A percentile compares a stretch with the other conserved stretches of the same genome.
phyloP scores from a whole-genome alignment of 2,329 filamentous ascomycete genomes.

The Talaromyces atroroseus region DNA sequence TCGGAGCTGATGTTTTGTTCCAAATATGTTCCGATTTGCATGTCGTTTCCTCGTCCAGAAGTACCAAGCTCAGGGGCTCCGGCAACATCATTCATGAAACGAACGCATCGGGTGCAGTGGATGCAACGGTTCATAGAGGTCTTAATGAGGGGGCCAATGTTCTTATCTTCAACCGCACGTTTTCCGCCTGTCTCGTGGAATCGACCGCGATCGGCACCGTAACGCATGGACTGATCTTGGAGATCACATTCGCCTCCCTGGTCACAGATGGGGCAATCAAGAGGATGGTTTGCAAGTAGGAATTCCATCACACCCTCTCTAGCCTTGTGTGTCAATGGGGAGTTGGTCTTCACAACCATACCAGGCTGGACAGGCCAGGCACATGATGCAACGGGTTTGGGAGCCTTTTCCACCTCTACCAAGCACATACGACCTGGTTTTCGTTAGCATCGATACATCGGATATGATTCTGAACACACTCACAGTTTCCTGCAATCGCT shows the following conservation, averaged over 20 bases:
- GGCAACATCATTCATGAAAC: constrained; percentile 95
- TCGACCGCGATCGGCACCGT: constrained; percentile 88
- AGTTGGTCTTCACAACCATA: constrained; percentile 99
- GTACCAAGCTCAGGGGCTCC: constrained; percentile 94
- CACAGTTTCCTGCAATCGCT: constrained; percentile 97
- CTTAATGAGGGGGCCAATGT: constrained; percentile 96
- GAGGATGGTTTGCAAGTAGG: constrained; percentile 87
- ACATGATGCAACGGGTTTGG: constrained; percentile 96
- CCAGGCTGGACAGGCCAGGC: constrained; percentile 98
- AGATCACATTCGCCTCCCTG: constrained; percentile 98
- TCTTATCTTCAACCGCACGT: constrained; percentile 98
- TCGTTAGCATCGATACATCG: constrained; percentile 1
- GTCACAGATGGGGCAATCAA: constrained; percentile 96
- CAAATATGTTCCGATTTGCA: constrained; percentile 97
- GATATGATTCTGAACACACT: constrained; percentile 12
- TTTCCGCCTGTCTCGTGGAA: constrained; percentile 96
- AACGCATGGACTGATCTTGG: constrained; percentile 98
- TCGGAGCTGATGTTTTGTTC: constrained; percentile 92
- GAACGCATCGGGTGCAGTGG: constrained; percentile 95
- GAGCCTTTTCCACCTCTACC: constrained; percentile 92
- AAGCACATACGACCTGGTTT: constrained; percentile 77
- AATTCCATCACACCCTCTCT: constrained; percentile 99
- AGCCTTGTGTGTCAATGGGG: constrained; percentile 91
- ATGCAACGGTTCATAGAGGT: constrained; percentile 99
- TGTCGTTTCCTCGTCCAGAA: constrained; percentile 88